phyloP scores from a whole-genome alignment of 345 rosid genomes.

The Excoecaria cochinchinensis region DNA sequence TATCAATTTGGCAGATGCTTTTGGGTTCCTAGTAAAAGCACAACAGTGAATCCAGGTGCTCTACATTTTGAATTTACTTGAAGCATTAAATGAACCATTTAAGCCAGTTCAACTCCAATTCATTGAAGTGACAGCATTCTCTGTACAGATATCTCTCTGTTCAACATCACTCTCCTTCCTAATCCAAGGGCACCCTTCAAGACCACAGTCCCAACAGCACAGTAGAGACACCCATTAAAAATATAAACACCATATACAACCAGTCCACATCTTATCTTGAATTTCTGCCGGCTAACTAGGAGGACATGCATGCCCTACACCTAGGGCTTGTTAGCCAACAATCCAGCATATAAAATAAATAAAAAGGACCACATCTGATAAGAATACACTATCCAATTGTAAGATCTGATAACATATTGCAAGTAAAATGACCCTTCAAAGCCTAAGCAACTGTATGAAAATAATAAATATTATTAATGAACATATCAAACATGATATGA shows the following conservation, averaged over 20 bases:
- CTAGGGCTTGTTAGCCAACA: not conserved
- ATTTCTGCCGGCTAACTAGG: conserved; percentile 6
- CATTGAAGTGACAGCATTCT: too few species aligned
- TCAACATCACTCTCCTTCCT: too few species aligned
- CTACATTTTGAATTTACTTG: not conserved
- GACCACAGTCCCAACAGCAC: not conserved
- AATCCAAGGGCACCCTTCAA: not conserved
- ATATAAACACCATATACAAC: not conserved
- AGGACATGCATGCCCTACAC: conserved; percentile 4
- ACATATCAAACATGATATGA: not conserved
- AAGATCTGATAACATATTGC: not conserved
- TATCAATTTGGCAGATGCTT: not conserved
- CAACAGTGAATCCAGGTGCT: not conserved
- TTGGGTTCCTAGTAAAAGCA: not conserved
- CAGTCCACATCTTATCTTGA: conserved; percentile 9
- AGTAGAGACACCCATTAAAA: not conserved
- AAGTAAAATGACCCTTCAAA: not conserved
- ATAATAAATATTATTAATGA: not conserved
- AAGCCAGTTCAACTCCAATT: not conserved
- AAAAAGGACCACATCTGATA: not conserved
- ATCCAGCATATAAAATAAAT: not conserved
- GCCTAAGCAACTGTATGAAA: not conserved
- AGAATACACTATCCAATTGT: too few species aligned
- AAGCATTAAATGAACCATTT: not conserved
- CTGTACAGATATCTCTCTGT: too few species aligned